These are phyloP conservation scores for Aspergillus taichungensis DNA, from an alignment of 495 filamentous ascomycete species.

Conservation along the genomic window DNA sequence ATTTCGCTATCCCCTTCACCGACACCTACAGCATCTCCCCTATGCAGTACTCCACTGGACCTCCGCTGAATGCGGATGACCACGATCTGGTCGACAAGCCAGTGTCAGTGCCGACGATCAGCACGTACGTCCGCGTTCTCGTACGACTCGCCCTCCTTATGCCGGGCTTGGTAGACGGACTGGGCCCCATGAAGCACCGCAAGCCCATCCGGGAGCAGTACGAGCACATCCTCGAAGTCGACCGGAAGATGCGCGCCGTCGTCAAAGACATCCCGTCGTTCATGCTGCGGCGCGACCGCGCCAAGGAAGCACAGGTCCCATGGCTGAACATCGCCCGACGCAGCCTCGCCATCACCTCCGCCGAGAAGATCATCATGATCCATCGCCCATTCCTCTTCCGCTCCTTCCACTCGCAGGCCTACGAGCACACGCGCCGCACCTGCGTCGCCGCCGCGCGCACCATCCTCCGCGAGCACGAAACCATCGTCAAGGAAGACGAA, in stretches of 20 bases:
- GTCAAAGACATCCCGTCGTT: constrained; percentile 24
- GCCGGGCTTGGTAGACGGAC: constrained; percentile 32
- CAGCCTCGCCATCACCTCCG: constrained; percentile 33
- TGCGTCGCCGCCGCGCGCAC: constrained; percentile 38
- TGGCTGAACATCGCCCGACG: constrained; percentile 33
- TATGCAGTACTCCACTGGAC: constrained; percentile 29
- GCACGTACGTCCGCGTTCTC: constrained; percentile 30
- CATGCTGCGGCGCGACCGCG: constrained; percentile 16
- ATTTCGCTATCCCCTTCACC: constrained; percentile 40
- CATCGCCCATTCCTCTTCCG: constrained; percentile 38
- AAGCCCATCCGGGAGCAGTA: constrained; percentile 29
- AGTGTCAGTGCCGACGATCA: constrained; percentile 26
- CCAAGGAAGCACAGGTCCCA: constrained; percentile 25
- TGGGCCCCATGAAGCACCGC: constrained; percentile 22
- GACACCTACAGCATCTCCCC: constrained; percentile 38
- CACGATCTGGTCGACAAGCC: constrained; percentile 27
- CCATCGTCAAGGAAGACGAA: constrained; percentile 22
- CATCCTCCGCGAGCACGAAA: constrained; percentile 34
- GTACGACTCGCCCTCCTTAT: constrained; percentile 32
- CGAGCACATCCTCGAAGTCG: constrained; percentile 33
- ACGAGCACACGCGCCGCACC: constrained; percentile 32
- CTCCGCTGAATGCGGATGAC: constrained; percentile 32
- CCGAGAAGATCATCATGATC: constrained; percentile 46
- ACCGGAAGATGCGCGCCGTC: constrained; percentile 33
- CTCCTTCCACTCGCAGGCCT: constrained; percentile 33